Evolutionary conservation across 208 protist genomes (phyloP), one percentile per base, ranked within the genome.

Genomic region (Trypanosoma rangeli): DNA sequence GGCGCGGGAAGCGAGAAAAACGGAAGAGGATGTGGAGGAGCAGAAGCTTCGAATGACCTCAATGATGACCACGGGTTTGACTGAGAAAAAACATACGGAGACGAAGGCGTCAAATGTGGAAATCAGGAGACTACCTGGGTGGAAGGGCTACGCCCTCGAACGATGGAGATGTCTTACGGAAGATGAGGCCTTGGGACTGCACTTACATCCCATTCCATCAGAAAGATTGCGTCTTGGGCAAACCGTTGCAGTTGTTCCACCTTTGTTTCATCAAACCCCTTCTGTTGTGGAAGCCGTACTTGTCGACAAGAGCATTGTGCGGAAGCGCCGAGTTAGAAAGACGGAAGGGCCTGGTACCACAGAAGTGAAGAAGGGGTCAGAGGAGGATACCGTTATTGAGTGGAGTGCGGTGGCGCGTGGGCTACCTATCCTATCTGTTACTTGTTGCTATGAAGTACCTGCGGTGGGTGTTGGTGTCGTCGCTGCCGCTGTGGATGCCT

Each of bases 331-430:
- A 29, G 13, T 3, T 18, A 12, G 16, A 46, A 58, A 62, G 31
- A 33, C 9, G 18, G 48, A 15, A 37, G 46, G 68, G 42, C 9
- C 22, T 1, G 26, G 63, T 13, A 31, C 29, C 29, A 64, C 16
- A 15, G 68, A 64, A 5, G 50, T 60, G 28, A 55, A 52, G 15
- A 76, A 48, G 28, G 56, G 61, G 0, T 15, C 24, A 3, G 57
- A 54, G 31, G 55, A 53, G 2, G 37, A 70, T 54, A 70, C 46
- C 5, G 28, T 75, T 9, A 57, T 78, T 28, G 66, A 80, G 39
- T 94, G 85, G 85, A 86, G 77, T 44, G 89, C 73, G 22, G 83
- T 91, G 39, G 76, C 81, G 42, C 81, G 80, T 26, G 80, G 79
- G 1, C 77, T 92, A 66, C 78, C 84, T 7, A 68, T 90, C 28